phyloP scores from a whole-genome alignment of 108 stramenopile species.

The Cyclotella baltica region DNA sequence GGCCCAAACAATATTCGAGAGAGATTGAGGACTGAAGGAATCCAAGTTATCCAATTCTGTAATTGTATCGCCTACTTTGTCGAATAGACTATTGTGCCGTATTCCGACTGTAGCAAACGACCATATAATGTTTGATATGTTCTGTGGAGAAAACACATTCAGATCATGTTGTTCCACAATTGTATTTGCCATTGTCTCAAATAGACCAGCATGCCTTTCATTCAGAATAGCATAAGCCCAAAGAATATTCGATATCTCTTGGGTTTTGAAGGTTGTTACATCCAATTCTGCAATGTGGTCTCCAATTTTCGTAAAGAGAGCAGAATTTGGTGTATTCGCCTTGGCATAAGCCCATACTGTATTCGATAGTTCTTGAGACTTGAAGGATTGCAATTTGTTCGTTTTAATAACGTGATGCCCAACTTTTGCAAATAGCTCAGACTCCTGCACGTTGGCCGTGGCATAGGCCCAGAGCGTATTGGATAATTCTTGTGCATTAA shows the following conservation, averaged over 20 bases:
- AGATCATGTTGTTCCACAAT: too few species aligned
- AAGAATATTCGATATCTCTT: too few species aligned
- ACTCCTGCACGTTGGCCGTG: not conserved
- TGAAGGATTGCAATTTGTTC: not conserved
- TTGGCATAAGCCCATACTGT: not conserved
- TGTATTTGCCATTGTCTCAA: too few species aligned
- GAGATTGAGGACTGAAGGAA: not conserved
- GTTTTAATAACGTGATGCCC: not conserved
- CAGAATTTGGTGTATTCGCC: too few species aligned
- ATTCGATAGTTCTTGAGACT: not conserved
- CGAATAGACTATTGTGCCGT: not conserved
- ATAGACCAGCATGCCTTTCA: too few species aligned
- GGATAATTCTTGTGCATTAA: slow-evolving; percentile 2
- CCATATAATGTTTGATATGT: too few species aligned
- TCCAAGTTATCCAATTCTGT: not conserved
- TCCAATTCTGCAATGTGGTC: too few species aligned
- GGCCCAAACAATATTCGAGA: slow-evolving; percentile 4
- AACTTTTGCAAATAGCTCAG: not conserved
- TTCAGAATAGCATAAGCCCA: too few species aligned
- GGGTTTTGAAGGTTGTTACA: too few species aligned
- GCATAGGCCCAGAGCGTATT: slow-evolving; percentile 11
- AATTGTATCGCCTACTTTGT: not conserved
- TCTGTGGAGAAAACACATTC: too few species aligned
- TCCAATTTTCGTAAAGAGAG: too few species aligned
- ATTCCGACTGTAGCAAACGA: not conserved